Evolutionary conservation across 257 asterid species (phyloP).

Genomic region (Nyctanthes arbortristis): DNA sequence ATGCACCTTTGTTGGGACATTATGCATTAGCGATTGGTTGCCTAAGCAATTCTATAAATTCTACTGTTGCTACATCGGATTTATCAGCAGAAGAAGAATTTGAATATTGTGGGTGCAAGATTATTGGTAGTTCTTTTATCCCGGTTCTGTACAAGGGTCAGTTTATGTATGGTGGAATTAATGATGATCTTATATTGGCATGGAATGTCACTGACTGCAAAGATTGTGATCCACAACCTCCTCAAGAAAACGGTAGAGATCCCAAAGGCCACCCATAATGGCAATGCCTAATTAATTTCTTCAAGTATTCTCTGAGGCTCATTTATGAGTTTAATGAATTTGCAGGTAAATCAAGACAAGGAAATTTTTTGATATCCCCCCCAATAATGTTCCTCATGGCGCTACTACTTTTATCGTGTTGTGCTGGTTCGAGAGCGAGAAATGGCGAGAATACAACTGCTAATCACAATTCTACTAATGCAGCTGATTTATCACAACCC

Average conservation of each 20-base stretch:
- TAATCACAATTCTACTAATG: too few relatives aligned
- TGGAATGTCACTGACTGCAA: conserved; percentile 8
- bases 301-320: too few relatives aligned
- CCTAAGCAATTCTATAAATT: conserved; percentile 31
- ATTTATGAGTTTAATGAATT: too few relatives aligned
- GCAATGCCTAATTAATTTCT: too few relatives aligned
- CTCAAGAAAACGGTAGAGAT: conserved; percentile 4
- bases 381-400: too few relatives aligned
- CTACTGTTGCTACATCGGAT: conserved; percentile 7
- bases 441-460: too few relatives aligned
- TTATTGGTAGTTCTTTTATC: background rate
- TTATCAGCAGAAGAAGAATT: background rate
- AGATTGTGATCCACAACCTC: background rate
- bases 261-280: too few relatives aligned
- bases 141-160: conserved; percentile 8
- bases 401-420: too few relatives aligned
- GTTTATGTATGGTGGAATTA: background rate
- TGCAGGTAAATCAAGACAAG: too few relatives aligned
- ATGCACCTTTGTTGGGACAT: background rate
- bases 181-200: conserved; percentile 15
- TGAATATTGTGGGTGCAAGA: background rate
- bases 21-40: conserved; percentile 1
- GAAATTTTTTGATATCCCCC: too few relatives aligned
- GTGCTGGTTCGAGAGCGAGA: too few relatives aligned
- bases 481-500: background rate